These are phyloP conservation scores for Phlebopus sp. DNA, from an alignment of 1,284 basidiomycete species.

Conservation along the genomic window DNA sequence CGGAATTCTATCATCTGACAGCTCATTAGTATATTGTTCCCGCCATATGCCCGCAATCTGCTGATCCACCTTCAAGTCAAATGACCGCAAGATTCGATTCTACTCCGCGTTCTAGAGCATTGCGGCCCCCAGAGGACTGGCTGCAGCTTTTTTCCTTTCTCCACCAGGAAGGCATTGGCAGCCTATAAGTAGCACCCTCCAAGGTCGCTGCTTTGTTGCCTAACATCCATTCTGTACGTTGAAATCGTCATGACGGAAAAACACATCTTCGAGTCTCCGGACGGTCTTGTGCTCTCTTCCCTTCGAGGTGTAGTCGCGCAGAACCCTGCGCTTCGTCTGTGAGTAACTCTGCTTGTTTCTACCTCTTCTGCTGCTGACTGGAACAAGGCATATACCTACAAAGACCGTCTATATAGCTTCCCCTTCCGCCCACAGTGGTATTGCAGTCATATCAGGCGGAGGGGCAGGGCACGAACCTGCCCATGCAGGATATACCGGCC, in stretches of 20 bases:
- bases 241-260: conserved; percentile 27
- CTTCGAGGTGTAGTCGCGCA: conserved; percentile 49
- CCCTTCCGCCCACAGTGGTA: conserved; percentile 33
- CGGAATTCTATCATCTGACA: too few relatives aligned
- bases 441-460: conserved; percentile 62
- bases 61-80: too few relatives aligned
- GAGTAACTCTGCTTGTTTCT: conserved; percentile 26
- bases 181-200: too few relatives aligned
- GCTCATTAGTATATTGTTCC: too few relatives aligned
- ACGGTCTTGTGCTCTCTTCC: conserved; percentile 53
- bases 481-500: conserved; percentile 55
- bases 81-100: too few relatives aligned
- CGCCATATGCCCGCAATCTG: too few relatives aligned
- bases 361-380: not conserved
- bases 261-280: conserved; percentile 47
- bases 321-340: conserved; percentile 51
- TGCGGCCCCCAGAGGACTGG: too few relatives aligned
- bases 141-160: too few relatives aligned
- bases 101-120: too few relatives aligned
- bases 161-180: too few relatives aligned
- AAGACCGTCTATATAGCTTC: conserved; percentile 40
- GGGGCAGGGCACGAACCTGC: conserved; percentile 74
- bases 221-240: too few relatives aligned
- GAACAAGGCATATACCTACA: conserved; percentile 34
- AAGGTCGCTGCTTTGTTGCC: too few relatives aligned